These are phyloP conservation scores for Botrytis byssoidea DNA, from an alignment of 2,329 filamentous ascomycete genomes.

Conservation along the genomic window DNA sequence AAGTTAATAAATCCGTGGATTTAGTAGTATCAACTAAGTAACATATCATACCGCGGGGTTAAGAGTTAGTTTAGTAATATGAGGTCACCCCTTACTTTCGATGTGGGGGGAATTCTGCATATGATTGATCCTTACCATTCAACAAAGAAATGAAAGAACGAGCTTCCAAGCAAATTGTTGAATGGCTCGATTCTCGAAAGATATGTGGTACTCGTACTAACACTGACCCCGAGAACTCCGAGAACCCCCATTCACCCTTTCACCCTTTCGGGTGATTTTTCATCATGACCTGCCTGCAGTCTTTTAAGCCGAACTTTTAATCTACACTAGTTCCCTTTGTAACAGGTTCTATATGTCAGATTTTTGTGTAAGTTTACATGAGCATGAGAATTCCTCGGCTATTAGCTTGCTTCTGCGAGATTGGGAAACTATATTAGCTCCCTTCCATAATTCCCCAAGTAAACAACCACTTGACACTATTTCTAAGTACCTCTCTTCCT, in stretches of 20 bases:
- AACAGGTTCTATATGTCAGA: neutral
- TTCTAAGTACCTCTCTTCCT: neutral
- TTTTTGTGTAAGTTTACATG: constrained; percentile 5
- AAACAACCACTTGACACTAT: neutral
- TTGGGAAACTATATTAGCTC: constrained; percentile 1
- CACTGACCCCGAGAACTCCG: neutral
- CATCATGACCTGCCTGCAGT: constrained; percentile 1
- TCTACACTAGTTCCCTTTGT: neutral
- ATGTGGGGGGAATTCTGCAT: constrained; percentile 3
- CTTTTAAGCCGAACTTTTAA: neutral
- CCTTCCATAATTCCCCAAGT: neutral
- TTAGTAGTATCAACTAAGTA: neutral
- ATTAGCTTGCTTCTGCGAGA: neutral
- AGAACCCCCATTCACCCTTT: neutral
- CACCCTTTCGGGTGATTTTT: constrained; percentile 2
- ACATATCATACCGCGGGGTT: neutral
- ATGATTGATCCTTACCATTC: constrained; percentile 6
- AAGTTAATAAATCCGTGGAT: neutral
- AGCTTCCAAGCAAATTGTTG: constrained; percentile 1
- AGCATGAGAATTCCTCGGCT: neutral
- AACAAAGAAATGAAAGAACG: constrained; percentile 16
- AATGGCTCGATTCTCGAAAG: neutral
- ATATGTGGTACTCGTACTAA: neutral
- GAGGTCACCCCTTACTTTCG: constrained; percentile 17
- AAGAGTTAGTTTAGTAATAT: constrained; percentile 21